Conservation (phyloP, 352 stramenopile genomes). For the Pythium volutum region DNA sequence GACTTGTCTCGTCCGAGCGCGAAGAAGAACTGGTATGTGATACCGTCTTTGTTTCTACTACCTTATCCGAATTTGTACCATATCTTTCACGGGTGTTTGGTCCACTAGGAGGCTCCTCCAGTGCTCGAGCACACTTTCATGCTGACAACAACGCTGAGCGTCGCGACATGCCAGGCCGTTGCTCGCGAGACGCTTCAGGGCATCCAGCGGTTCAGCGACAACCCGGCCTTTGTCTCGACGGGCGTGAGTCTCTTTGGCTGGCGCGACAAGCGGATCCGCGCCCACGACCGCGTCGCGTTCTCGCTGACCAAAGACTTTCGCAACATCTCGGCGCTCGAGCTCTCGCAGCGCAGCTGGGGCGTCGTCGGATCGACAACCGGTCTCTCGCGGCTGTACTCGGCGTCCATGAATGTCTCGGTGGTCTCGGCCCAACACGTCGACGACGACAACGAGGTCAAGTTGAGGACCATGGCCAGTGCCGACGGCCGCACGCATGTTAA, state of each 20-base stretch:
- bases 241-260: conserved; percentile 33
- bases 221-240: conserved; percentile 20
- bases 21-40: conserved; percentile 9
- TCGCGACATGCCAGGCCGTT: conserved; percentile 11
- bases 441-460: conserved; percentile 24
- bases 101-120: too few relatives aligned
- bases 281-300: conserved; percentile 28
- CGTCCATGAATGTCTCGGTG: conserved; percentile 13
- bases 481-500: conserved; percentile 15
- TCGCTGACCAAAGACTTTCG: conserved; percentile 32
- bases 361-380: conserved; percentile 16
- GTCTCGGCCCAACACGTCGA: conserved; percentile 16
- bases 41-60: neutral
- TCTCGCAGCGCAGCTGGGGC: conserved; percentile 26
- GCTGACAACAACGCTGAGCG: conserved; percentile 3
- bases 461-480: conserved; percentile 14
- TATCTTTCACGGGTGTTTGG: neutral
- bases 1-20: neutral
- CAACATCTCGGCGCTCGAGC: conserved; percentile 7
- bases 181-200: conserved; percentile 5
- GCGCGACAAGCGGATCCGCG: conserved; percentile 26
- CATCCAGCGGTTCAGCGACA: conserved; percentile 18
- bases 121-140: neutral
- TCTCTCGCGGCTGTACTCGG: conserved; percentile 18
- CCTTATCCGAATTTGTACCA: neutral